Evolutionary conservation across 139 green algal species (phyloP).

Genomic region (Haematococcus lacustris): DNA sequence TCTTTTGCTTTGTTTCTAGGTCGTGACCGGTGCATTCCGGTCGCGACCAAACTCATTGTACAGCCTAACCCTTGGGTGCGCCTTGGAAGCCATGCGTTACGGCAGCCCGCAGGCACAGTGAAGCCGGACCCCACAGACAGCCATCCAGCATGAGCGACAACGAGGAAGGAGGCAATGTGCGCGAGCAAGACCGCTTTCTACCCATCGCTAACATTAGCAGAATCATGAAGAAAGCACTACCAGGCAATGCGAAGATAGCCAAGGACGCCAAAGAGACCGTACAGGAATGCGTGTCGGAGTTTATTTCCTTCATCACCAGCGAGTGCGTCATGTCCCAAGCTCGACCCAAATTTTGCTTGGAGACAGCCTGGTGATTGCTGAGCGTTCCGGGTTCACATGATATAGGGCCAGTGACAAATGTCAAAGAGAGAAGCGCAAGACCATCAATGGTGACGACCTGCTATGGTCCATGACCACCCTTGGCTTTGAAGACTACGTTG

Average conservation of each 20-base stretch:
- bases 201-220: slow-evolving; percentile 98
- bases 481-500: slow-evolving; percentile 95
- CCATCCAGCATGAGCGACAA: slow-evolving; percentile 9
- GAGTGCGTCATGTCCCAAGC: slow-evolving; percentile 73
- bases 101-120: too few relatives aligned
- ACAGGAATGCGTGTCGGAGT: slow-evolving; percentile 99
- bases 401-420: slow-evolving; percentile 97
- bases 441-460: slow-evolving; percentile 98
- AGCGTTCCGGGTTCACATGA: too few relatives aligned
- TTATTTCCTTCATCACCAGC: slow-evolving; percentile 98
- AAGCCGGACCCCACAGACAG: too few relatives aligned
- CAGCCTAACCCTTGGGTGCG: too few relatives aligned
- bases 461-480: slow-evolving; percentile 96
- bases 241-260: slow-evolving; percentile 91
- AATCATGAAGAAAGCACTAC: slow-evolving; percentile 97
- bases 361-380: too few relatives aligned
- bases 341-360: too few relatives aligned
- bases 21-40: too few relatives aligned
- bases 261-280: slow-evolving; percentile 99
- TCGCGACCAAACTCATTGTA: too few relatives aligned
- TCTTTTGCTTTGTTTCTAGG: too few relatives aligned
- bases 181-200: slow-evolving; percentile 90
- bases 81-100: too few relatives aligned
- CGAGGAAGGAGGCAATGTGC: not conserved
- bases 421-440: slow-evolving; percentile 96